phyloP scores from a whole-genome alignment of 129 eudicot species.

The Pittosporum tobira region DNA sequence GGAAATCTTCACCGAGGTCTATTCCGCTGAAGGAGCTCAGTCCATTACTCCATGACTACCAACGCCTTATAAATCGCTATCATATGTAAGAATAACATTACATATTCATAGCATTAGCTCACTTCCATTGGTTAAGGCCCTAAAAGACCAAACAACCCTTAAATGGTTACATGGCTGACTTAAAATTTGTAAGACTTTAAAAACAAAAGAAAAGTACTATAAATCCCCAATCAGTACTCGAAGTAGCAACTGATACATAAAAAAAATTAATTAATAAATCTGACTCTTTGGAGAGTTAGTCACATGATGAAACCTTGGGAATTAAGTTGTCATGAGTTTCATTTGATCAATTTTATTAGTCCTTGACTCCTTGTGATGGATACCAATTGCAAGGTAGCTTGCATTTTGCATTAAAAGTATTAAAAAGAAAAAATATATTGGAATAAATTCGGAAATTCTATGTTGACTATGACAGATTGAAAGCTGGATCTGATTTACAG shows the following conservation, averaged over 20 bases:
- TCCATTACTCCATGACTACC: conserved; percentile 77
- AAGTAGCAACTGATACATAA: no score
- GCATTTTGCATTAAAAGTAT: background rate
- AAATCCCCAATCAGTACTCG: no score
- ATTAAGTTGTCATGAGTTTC: no score
- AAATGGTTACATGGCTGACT: no score
- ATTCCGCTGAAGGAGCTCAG: conserved; percentile 70
- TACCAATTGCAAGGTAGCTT: background rate
- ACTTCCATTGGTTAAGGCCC: no score
- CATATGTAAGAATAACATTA: conserved; percentile 40
- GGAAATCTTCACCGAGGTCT: conserved; percentile 39
- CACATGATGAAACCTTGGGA: background rate
- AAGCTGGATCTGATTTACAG: conserved; percentile 33
- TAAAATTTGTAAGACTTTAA: no score
- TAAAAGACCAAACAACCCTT: no score
- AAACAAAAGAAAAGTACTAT: no score
- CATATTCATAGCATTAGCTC: background rate
- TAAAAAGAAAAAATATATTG: no score
- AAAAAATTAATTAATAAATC: no score
- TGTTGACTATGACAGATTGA: conserved; percentile 36
- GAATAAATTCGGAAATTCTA: no score
- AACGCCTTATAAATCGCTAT: conserved; percentile 59
- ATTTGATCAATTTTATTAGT: background rate
- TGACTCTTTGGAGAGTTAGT: background rate
- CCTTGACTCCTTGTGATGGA: background rate